These are phyloP conservation scores for Zygosaccharomyces rouxii DNA, from an alignment of 805 yeast species.

Conservation along the genomic window DNA sequence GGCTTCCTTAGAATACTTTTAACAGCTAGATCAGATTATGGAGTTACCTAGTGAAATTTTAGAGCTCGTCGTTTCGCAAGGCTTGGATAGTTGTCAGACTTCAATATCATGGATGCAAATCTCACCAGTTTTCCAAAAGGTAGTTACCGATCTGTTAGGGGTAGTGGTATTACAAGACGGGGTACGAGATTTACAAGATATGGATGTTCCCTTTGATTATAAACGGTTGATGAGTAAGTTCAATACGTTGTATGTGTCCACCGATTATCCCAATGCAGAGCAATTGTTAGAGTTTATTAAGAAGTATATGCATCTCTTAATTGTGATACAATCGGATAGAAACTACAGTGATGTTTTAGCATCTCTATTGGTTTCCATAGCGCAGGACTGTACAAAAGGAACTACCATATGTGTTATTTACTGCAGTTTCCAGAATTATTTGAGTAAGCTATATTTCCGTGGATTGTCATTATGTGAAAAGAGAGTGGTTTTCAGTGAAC, in stretches of 20 bases:
- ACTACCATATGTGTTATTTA: slow-evolving; percentile 25
- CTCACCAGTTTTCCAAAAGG: slow-evolving; percentile 13
- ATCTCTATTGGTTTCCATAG: slow-evolving; percentile 13
- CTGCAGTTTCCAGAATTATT: slow-evolving; percentile 21
- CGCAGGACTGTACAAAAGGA: slow-evolving; percentile 5
- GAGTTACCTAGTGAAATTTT: slow-evolving; percentile 28
- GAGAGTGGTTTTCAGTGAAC: slow-evolving; percentile 21
- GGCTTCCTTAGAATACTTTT: background rate
- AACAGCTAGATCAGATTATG: slow-evolving; percentile 5
- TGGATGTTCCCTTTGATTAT: slow-evolving; percentile 14
- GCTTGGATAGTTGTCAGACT: slow-evolving; percentile 24
- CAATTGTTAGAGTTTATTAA: slow-evolving; percentile 11
- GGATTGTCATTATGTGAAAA: slow-evolving; percentile 14
- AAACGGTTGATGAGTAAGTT: slow-evolving; percentile 11
- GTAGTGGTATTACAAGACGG: slow-evolving; percentile 24
- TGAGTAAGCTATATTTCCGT: slow-evolving; percentile 29
- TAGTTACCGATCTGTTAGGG: slow-evolving; percentile 20
- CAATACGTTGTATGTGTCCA: slow-evolving; percentile 14
- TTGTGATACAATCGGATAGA: slow-evolving; percentile 23
- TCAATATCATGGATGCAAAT: slow-evolving; percentile 25
- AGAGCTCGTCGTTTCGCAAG: slow-evolving; percentile 21
- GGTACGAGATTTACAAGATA: background rate
- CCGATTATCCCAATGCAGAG: slow-evolving; percentile 14
- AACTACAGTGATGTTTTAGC: slow-evolving; percentile 24
- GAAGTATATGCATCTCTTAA: slow-evolving; percentile 15